phyloP scores from a whole-genome alignment of 2,329 filamentous ascomycete species.

The Claviceps cyperi region DNA sequence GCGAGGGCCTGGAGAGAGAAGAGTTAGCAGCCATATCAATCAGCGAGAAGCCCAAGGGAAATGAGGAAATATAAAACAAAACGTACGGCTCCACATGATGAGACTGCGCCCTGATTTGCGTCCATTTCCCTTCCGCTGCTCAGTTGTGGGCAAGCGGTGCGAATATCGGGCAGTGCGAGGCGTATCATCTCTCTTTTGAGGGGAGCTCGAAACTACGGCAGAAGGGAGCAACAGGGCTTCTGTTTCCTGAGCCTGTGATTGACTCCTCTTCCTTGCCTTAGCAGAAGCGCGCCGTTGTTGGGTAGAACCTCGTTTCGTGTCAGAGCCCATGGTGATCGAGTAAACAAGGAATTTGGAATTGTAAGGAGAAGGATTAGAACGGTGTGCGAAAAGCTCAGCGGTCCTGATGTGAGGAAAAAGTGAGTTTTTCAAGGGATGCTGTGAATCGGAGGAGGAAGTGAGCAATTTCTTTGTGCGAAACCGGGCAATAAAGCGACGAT shows the following conservation, averaged over 20 bases:
- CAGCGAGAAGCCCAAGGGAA: neutral
- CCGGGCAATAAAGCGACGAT: neutral
- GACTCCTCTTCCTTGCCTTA: conserved; percentile 4
- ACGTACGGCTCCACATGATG: conserved; percentile 30
- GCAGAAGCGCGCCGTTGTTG: conserved; percentile 9
- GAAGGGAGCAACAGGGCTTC: conserved; percentile 2
- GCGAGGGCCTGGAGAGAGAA: conserved; percentile 22
- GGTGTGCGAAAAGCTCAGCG: neutral
- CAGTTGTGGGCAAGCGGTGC: conserved; percentile 12
- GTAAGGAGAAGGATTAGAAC: neutral
- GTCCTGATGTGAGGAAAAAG: neutral
- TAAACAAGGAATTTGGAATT: neutral
- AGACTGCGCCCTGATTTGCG: conserved; percentile 22
- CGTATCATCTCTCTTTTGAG: conserved; percentile 3
- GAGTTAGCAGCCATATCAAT: neutral
- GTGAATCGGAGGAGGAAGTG: neutral
- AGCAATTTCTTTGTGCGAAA: neutral
- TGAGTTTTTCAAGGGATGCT: neutral
- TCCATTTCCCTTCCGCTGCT: conserved; percentile 15
- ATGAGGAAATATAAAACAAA: neutral
- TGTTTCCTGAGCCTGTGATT: conserved; percentile 6
- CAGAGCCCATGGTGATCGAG: conserved; percentile 4
- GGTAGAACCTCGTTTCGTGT: conserved; percentile 6
- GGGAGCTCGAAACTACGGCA: conserved; percentile 1
- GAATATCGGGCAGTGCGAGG: conserved; percentile 10